Evolutionary conservation across 169 alveolate species (phyloP), one percentile per base, ranked within the genome.

Genomic region (Neospora caninum): DNA sequence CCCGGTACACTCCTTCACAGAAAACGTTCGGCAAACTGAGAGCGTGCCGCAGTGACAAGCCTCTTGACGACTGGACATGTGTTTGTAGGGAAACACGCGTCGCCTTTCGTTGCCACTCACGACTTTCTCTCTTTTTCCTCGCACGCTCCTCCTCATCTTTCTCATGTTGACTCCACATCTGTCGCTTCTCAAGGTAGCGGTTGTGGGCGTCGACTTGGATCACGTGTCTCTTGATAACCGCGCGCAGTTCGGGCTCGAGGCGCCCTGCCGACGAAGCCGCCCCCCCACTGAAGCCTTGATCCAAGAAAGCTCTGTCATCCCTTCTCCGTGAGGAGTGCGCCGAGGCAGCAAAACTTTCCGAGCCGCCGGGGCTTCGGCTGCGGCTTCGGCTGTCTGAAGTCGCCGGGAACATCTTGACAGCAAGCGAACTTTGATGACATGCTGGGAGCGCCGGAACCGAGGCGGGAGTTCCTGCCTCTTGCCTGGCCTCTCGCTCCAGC

Each of bases 131-230:
- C 73, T 27, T 39, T 31, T 43, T 39, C 64, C 39, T 42, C 25
- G n/a, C 89, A 27, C 20, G 31, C 89, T 82, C 64, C 27, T 38
- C 16, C 64, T 82, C 89, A 0, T 82, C 89, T 43, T 82, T 42
- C 64, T 82, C 89, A 42, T 82, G 67, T 29, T 82, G 69, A 22
- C 64, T 38, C 89, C 89, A 82, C 89, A 82, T 82, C 38, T 42
- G 89, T 67, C 64, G n/a, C 41, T 82, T 82, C 89, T 82, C 89
- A 29, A 82, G 64, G 39, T 82, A 82, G 20, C 89, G 54, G 41
- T 82, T 82, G 67, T 82, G 89, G 34, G 89, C 89, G 31, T 82
- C 89, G 36, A 82, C 89, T 13, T 82, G 89, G 43, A 82, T 67
- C 0, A 82, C 89, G 36, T 82, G 64, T 42, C 89, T 82, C 64